Conservation (phyloP, 306 rosid genomes). For the Aeschynomene evenia region DNA sequence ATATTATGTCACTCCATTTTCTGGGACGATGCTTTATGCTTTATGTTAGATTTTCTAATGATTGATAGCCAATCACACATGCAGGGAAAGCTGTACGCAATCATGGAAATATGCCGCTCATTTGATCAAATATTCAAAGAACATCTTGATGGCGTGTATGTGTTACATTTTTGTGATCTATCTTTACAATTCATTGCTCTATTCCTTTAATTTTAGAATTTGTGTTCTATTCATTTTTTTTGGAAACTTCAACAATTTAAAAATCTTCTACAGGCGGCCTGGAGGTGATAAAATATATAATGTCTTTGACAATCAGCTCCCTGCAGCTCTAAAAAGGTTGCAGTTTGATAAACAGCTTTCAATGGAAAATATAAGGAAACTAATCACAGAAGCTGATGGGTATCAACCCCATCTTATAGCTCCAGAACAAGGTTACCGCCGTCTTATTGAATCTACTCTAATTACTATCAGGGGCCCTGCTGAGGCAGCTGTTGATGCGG, state of each 20-base stretch:
- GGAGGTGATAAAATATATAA: constrained; percentile 91
- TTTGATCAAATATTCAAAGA: constrained; percentile 92
- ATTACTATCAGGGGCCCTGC: constrained; percentile 90
- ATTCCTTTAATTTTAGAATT: background rate
- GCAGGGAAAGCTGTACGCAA: constrained; percentile 88
- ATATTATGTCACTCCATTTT: background rate
- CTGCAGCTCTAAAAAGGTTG: constrained; percentile 82
- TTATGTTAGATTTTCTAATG: constrained; percentile 19
- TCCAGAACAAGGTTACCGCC: constrained; percentile 96
- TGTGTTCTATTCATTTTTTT: constrained; percentile 1
- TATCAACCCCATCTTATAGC: constrained; percentile 98
- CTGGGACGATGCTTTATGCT: background rate
- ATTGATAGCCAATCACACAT: constrained; percentile 34
- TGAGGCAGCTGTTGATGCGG: constrained; percentile 94
- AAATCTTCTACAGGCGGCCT: constrained; percentile 60
- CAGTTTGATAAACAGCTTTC: constrained; percentile 95
- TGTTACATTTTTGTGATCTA: constrained; percentile 10
- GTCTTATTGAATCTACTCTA: constrained; percentile 82
- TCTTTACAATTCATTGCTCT: constrained; percentile 1
- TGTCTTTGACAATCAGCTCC: constrained; percentile 94
- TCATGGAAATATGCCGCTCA: constrained; percentile 89
- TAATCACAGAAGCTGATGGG: constrained; percentile 95
- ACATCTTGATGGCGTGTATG: constrained; percentile 98
- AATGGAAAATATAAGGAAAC: constrained; percentile 89
- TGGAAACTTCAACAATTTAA: constrained; percentile 17